Percentiles rank a stretch among this genome's conserved stretches.
phyloP scores from a whole-genome alignment of 108 stramenopile species.

The Aureococcus anophagefferens region DNA sequence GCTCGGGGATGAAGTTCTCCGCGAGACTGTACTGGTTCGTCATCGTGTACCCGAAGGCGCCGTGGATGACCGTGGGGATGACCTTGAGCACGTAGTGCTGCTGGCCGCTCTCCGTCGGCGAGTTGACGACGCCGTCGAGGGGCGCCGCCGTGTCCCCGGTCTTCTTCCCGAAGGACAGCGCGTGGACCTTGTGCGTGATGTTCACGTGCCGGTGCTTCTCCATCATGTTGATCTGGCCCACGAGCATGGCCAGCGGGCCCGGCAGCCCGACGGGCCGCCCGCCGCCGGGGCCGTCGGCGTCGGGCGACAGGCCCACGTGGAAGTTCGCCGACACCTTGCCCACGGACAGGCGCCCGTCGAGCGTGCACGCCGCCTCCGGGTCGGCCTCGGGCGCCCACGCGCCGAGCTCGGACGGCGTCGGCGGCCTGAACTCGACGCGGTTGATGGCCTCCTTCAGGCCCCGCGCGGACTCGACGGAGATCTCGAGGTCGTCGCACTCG shows the following conservation, averaged over 20 bases:
- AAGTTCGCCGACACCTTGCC: neutral
- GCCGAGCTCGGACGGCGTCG: neutral
- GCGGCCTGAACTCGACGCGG: neutral
- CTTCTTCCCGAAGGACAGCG: neutral
- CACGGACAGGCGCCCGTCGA: neutral
- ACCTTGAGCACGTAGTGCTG: neutral
- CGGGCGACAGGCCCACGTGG: neutral
- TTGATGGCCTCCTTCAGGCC: neutral
- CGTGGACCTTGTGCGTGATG: neutral
- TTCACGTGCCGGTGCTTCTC: neutral
- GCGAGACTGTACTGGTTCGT: neutral
- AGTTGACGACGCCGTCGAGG: neutral
- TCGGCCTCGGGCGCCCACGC: neutral
- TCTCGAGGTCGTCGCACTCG: neutral
- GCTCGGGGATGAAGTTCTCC: neutral
- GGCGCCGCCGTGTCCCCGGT: neutral
- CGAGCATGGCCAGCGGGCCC: neutral
- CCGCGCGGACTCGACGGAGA: neutral
- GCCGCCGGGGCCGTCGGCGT: no score
- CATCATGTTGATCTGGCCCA: neutral
- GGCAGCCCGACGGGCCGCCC: no score
- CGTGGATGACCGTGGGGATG: neutral
- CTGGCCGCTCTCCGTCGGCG: neutral
- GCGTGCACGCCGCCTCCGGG: neutral
- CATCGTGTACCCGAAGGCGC: neutral